phyloP scores from a whole-genome alignment of 2,329 filamentous ascomycete species.

The Coniella vitis region DNA sequence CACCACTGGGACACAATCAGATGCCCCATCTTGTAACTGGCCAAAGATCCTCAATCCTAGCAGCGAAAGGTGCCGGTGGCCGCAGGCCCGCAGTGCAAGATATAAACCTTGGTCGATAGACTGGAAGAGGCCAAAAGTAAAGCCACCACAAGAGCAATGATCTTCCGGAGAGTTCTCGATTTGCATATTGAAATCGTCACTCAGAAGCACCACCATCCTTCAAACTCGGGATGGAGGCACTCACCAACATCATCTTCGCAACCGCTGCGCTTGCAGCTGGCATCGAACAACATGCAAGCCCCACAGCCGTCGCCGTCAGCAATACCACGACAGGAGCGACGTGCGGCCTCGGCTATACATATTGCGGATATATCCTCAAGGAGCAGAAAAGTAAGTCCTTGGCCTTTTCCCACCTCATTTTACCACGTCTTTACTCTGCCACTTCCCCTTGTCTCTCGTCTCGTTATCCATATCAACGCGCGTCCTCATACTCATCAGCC shows the following conservation, averaged over 20 bases:
- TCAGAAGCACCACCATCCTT: background rate
- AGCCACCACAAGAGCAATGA: background rate
- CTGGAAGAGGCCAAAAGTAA: slow-evolving; percentile 1
- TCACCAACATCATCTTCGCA: background rate
- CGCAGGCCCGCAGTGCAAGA: no score
- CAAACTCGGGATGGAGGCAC: slow-evolving; percentile 4
- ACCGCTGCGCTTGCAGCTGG: background rate
- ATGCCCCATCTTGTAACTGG: background rate
- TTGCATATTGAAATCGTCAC: background rate
- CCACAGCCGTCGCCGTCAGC: background rate
- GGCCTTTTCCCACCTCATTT: no score
- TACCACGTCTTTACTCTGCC: no score
- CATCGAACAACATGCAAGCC: background rate
- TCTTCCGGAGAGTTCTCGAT: no score
- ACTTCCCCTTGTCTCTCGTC: no score
- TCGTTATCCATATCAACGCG: background rate
- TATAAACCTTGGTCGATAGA: slow-evolving; percentile 7
- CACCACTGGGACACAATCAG: background rate
- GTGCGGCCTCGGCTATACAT: slow-evolving; percentile 14
- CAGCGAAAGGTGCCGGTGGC: no score
- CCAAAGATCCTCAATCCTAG: background rate
- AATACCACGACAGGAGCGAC: background rate
- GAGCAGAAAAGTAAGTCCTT: slow-evolving; percentile 9
- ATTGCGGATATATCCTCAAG: slow-evolving; percentile 16
- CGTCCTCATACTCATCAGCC: background rate